Evolutionary conservation across 2,329 filamentous ascomycete species (phyloP), one percentile per base, ranked within the genome.

Genomic region (Bipolaris sorokiniana): DNA sequence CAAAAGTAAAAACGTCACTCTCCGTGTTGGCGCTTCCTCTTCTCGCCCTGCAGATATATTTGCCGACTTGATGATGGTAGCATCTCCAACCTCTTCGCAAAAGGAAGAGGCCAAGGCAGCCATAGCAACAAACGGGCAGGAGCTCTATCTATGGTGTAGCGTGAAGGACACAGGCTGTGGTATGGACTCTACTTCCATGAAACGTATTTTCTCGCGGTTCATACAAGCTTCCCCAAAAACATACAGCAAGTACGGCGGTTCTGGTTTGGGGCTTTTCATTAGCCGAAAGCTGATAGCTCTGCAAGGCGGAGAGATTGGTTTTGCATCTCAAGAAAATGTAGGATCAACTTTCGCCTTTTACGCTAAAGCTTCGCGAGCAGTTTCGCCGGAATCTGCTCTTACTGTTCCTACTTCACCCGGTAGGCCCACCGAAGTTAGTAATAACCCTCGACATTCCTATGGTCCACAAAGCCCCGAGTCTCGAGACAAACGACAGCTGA

Each of bases 311-410:
- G 56, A 59, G 7, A 71, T 71, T 38, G 68, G 68, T 3, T 51
- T 70, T 7, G 52, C 54, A 5, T 69, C 67, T 0, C 49, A 56
- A n/a, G 50, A 59, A 26, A 62, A 64, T 0, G 41, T 56, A 11
- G 67, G 68, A 1, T 69, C 63, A 13, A 70, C 61, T 0, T 70
- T 71, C 23, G 55, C 65, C 11, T 71, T 71, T 47, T 71, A 70
- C 10, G 57, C 65, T 10, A 65, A 63, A 31, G 54, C 49, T 6
- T 48, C 51, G 0, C 48, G 20, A 23, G 38, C 48, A n/a, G 16
- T 7, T 33, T 40, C 38, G 20, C 26, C 48, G 3, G 37, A 51
- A 18, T 18, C 4, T 2, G 16, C 16, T 28, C 7, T 11, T 18
- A 36, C 7, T 3, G 11, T 16, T 20, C 6, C 37, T 6, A 23